These are phyloP conservation scores for Neurospora sp. DNA, from an alignment of 2,329 filamentous ascomycete genomes.

Conservation along the genomic window DNA sequence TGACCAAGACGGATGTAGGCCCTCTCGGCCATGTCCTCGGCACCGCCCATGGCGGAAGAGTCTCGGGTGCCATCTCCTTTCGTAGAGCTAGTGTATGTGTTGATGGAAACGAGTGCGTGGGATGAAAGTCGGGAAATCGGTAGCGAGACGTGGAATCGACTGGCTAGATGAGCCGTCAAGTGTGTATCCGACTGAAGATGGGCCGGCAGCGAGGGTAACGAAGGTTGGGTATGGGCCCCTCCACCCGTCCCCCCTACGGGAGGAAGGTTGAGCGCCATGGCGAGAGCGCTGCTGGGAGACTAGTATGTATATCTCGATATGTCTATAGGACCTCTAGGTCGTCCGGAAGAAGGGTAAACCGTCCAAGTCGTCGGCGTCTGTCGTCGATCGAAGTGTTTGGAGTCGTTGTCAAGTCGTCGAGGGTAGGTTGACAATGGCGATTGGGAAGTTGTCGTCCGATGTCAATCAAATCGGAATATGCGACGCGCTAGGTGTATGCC, in stretches of 20 bases:
- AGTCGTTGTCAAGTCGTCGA: neutral
- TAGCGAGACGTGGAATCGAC: slow-evolving; percentile 82
- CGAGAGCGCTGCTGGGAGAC: slow-evolving; percentile 23
- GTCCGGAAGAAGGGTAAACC: slow-evolving; percentile 6
- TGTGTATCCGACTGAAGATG: slow-evolving; percentile 60
- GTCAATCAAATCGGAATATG: neutral
- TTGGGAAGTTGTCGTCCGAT: neutral
- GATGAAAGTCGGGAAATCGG: slow-evolving; percentile 85
- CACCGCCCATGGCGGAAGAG: slow-evolving; percentile 83
- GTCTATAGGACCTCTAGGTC: slow-evolving; percentile 2
- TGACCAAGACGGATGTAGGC: slow-evolving; percentile 79
- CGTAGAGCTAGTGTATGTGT: slow-evolving; percentile 84
- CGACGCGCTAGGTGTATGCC: neutral
- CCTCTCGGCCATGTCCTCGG: slow-evolving; percentile 80
- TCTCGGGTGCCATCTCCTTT: slow-evolving; percentile 89
- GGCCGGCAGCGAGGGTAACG: slow-evolving; percentile 76
- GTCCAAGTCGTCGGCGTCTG: neutral
- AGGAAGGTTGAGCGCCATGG: slow-evolving; percentile 52
- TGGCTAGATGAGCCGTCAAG: slow-evolving; percentile 72
- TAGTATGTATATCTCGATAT: neutral
- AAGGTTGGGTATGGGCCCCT: slow-evolving; percentile 69
- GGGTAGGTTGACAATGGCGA: neutral
- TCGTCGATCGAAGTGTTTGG: neutral
- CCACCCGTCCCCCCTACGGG: slow-evolving; percentile 36
- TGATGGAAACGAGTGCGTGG: slow-evolving; percentile 82